Percentiles rank a stretch among this genome's conserved stretches.
These are phyloP conservation scores for Chenopodium formosanum DNA, from an alignment of 148 eudicot genomes.

Conservation along the genomic window DNA sequence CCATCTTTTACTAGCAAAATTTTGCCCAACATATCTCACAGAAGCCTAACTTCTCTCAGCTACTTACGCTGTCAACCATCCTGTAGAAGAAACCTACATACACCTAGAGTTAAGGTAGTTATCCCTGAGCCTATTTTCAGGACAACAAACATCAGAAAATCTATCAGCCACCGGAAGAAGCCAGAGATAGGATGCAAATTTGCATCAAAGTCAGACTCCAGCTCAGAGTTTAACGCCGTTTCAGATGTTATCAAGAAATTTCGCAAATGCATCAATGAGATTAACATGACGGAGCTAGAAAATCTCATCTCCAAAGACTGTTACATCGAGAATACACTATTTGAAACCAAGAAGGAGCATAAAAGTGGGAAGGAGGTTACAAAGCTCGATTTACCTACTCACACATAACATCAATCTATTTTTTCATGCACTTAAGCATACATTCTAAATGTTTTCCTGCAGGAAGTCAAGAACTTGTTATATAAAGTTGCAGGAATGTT, in stretches of 20 bases:
- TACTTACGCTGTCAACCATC: background rate
- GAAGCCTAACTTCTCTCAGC: background rate
- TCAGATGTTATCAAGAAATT: conserved; percentile 49
- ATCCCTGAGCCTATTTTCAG: background rate
- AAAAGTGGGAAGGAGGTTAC: conserved; percentile 55
- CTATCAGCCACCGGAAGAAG: conserved; percentile 5
- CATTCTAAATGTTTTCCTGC: conserved; percentile 2
- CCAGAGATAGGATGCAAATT: conserved; percentile 6
- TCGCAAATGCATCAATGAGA: conserved; percentile 52
- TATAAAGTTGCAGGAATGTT: conserved; percentile 46
- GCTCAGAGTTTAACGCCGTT: background rate
- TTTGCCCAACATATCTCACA: background rate
- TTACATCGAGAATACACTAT: conserved; percentile 49
- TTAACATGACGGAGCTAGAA: conserved; percentile 36
- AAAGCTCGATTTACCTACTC: background rate
- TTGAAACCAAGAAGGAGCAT: too few species aligned
- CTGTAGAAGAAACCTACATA: background rate
- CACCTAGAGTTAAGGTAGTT: background rate
- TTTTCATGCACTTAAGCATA: background rate
- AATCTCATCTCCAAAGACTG: conserved; percentile 52
- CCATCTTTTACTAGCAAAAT: conserved; percentile 11
- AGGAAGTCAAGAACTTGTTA: conserved; percentile 60
- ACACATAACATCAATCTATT: background rate
- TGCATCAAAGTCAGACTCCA: conserved; percentile 13
- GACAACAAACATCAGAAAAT: background rate